Conservation (phyloP, 129 eudicot genomes). For the Artemisia tridentata region DNA sequence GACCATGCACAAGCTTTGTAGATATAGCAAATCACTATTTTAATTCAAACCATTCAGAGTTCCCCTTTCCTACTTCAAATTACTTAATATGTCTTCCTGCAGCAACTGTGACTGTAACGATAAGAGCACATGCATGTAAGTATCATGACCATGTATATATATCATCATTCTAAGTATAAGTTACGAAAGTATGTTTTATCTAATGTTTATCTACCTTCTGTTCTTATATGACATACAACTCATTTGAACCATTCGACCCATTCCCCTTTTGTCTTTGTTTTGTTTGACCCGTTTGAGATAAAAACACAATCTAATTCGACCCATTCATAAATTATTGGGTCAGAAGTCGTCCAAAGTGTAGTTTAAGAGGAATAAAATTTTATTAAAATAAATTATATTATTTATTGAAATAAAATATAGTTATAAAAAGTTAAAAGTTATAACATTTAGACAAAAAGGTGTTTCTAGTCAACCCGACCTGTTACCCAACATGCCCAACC, state of each 20-base stretch:
- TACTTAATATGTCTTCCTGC: slow-evolving; percentile 52
- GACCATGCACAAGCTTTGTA: slow-evolving; percentile 9
- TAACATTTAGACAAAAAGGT: neutral
- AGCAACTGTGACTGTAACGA: slow-evolving; percentile 68
- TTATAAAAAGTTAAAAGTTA: neutral
- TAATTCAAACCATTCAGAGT: slow-evolving; percentile 15
- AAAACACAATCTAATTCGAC: too few relatives aligned
- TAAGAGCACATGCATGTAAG: slow-evolving; percentile 64
- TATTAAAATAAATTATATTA: neutral
- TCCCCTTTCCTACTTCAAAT: slow-evolving; percentile 7
- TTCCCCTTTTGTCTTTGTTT: too few relatives aligned
- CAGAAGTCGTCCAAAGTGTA: neutral
- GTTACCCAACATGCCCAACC: neutral
- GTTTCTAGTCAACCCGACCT: neutral
- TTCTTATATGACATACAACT: neutral
- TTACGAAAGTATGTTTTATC: neutral
- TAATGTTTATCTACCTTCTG: neutral
- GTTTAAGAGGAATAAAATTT: neutral
- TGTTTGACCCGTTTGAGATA: too few relatives aligned
- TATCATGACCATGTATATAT: slow-evolving; percentile 7
- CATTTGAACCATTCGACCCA: too few relatives aligned
- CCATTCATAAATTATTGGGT: too few relatives aligned
- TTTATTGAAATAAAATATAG: neutral
- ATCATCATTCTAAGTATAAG: neutral
- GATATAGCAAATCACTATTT: slow-evolving; percentile 24